A percentile compares a stretch with the other conserved stretches of the same genome.
Conservation (phyloP, 768 basidiomycete genomes). For the Macrolepiota fuliginosa region DNA sequence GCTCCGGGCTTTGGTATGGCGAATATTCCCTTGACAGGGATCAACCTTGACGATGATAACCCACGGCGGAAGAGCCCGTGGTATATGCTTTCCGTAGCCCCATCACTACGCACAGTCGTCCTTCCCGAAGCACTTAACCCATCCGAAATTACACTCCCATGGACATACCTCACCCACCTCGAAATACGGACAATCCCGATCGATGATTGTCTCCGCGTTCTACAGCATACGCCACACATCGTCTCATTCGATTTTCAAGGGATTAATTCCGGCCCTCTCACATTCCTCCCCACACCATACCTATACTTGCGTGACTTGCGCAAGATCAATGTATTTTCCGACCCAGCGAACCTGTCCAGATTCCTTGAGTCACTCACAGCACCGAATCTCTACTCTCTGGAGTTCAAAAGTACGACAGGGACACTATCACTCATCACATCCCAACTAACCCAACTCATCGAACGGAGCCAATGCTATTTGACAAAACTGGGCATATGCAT, state of each 20-base stretch:
- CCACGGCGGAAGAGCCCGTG: background rate
- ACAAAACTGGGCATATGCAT: constrained; percentile 1
- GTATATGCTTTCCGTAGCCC: constrained; percentile 11
- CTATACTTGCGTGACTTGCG: background rate
- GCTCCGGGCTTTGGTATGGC: background rate
- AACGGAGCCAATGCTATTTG: background rate
- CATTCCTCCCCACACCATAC: background rate
- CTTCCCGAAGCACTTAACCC: constrained; percentile 10
- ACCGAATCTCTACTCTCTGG: background rate
- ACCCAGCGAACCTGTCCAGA: background rate
- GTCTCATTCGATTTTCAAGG: constrained; percentile 8
- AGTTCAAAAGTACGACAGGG: constrained; percentile 11
- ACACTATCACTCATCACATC: background rate
- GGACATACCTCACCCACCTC: constrained; percentile 5
- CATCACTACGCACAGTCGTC: constrained; percentile 5
- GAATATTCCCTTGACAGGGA: background rate
- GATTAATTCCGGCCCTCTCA: constrained; percentile 6
- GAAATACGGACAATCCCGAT: constrained; percentile 8
- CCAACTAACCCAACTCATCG: background rate
- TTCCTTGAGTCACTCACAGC: background rate
- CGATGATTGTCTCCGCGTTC: constrained; percentile 6
- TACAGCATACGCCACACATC: constrained; percentile 2
- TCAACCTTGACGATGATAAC: background rate
- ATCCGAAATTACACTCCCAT: constrained; percentile 3
- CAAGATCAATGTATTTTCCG: constrained; percentile 4